Conservation (phyloP, 805 yeast species). For the Ogataea polymorpha region DNA sequence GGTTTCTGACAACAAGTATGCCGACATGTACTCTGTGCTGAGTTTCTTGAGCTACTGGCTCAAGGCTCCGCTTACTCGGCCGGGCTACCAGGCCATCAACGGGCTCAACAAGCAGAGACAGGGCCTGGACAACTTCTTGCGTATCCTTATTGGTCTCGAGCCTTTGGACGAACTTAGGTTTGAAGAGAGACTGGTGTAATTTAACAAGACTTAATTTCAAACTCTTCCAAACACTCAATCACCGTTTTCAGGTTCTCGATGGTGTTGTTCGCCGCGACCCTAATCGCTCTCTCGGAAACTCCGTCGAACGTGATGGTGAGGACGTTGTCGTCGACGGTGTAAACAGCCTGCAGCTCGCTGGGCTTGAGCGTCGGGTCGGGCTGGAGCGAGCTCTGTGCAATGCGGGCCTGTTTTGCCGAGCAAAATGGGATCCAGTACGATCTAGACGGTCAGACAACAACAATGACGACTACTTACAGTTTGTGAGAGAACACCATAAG, state of each 20-base stretch:
- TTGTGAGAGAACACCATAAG: not conserved
- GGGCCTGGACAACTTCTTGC: conserved; percentile 86
- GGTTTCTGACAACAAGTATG: conserved; percentile 42
- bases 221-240: conserved; percentile 76
- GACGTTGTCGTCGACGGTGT: conserved; percentile 32
- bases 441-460: not conserved
- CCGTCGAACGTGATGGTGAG: conserved; percentile 55
- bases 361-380: conserved; percentile 85
- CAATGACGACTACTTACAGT: conserved; percentile 1
- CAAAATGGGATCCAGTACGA: conserved; percentile 57
- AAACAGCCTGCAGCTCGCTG: conserved; percentile 54
- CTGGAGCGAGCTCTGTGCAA: conserved; percentile 56
- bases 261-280: conserved; percentile 82
- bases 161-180: conserved; percentile 88
- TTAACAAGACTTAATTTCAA: conserved; percentile 35
- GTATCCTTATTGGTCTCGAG: conserved; percentile 87
- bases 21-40: conserved; percentile 77
- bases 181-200: conserved; percentile 72
- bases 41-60: conserved; percentile 92
- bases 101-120: conserved; percentile 93
- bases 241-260: conserved; percentile 75
- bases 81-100: conserved; percentile 85
- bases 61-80: conserved; percentile 92
- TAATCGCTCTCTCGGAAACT: conserved; percentile 65
- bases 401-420: conserved; percentile 52